phyloP scores from a whole-genome alignment of 805 yeast genomes.

The Kuraishia molischiana region DNA sequence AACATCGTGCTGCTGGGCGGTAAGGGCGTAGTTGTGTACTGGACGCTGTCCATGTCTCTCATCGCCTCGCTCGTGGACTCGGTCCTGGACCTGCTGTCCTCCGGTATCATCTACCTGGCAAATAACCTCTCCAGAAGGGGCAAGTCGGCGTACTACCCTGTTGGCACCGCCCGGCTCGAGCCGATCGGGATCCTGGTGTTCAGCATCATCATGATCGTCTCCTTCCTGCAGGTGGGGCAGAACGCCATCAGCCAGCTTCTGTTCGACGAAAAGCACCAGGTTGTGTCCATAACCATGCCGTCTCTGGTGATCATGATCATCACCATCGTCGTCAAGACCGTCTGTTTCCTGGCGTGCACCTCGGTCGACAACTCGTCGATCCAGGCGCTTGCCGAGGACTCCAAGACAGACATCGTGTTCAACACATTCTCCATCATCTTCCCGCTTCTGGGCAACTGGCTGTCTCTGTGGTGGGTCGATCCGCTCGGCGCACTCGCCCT shows the following conservation, averaged over 20 bases:
- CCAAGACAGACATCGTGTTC: conserved; percentile 67
- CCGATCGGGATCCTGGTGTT: conserved; percentile 73
- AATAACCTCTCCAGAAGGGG: conserved; percentile 36
- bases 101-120: conserved; percentile 58
- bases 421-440: conserved; percentile 62
- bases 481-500: conserved; percentile 62
- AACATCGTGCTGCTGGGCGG: conserved; percentile 52
- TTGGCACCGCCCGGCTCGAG: conserved; percentile 64
- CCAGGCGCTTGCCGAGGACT: conserved; percentile 76
- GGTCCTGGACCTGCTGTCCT: conserved; percentile 61
- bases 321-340: conserved; percentile 51
- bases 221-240: conserved; percentile 64
- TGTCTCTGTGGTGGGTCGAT: conserved; percentile 61
- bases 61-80: conserved; percentile 77
- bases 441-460: conserved; percentile 50
- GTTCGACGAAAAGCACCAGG: conserved; percentile 21
- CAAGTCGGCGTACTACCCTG: conserved; percentile 37
- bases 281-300: conserved; percentile 38
- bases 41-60: conserved; percentile 65
- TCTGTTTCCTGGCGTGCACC: conserved; percentile 57
- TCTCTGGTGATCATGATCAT: conserved; percentile 50
- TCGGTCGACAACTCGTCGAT: conserved; percentile 54
- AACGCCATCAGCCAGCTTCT: conserved; percentile 45
- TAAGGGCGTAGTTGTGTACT: conserved; percentile 47
- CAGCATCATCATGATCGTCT: conserved; percentile 58